Evolutionary conservation across 2,329 filamentous ascomycete species (phyloP).

Genomic region (Cercospora sp.): DNA sequence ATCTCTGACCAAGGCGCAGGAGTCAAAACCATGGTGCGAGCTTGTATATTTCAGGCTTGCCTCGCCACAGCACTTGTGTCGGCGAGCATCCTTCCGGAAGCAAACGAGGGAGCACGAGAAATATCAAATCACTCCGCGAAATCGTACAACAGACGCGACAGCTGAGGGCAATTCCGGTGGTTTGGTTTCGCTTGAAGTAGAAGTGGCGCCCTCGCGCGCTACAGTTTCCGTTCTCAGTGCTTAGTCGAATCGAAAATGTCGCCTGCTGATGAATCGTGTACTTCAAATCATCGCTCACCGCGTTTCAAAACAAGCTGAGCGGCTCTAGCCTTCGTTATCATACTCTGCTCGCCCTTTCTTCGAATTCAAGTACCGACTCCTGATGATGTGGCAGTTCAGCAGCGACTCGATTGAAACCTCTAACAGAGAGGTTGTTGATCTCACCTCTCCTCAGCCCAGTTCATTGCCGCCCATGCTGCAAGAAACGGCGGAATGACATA

Average conservation of each 20-base stretch:
- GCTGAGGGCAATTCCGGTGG: too few species aligned
- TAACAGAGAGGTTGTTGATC: background rate
- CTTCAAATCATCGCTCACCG: too few species aligned
- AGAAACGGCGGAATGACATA: slow-evolving; percentile 3
- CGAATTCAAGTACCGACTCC: slow-evolving; percentile 8
- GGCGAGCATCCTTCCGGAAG: background rate
- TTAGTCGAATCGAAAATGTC: too few species aligned
- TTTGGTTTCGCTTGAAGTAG: too few species aligned
- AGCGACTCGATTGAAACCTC: background rate
- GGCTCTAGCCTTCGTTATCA: background rate
- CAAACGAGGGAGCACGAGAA: too few species aligned
- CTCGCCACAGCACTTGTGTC: background rate
- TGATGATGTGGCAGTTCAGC: background rate
- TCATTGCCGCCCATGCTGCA: background rate
- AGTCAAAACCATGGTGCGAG: background rate
- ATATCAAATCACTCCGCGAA: too few species aligned
- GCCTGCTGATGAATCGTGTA: too few species aligned
- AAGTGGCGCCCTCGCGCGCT: too few species aligned
- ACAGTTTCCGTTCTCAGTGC: too few species aligned
- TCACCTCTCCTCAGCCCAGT: slow-evolving; percentile 6
- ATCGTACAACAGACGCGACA: too few species aligned
- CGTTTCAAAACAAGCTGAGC: background rate
- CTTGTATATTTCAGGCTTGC: background rate
- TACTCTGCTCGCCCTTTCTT: slow-evolving; percentile 3
- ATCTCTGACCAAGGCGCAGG: background rate